These are phyloP conservation scores for Bruguiera hainesii DNA, from an alignment of 441 rosid species.

Conservation along the genomic window DNA sequence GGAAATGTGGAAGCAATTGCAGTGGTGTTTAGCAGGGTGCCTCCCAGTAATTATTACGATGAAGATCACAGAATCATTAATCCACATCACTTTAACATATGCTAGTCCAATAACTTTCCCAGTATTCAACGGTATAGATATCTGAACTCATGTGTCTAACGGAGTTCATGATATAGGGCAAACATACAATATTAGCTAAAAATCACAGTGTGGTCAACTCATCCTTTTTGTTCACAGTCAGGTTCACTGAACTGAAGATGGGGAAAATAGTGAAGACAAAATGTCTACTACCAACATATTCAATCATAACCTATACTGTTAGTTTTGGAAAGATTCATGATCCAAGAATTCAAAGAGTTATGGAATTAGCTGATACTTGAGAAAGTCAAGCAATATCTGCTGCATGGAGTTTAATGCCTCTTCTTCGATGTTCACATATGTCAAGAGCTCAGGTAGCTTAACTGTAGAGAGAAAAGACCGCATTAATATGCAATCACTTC, in stretches of 20 bases:
- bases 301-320: too few relatives aligned
- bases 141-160: not conserved
- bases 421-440: constrained; percentile 85
- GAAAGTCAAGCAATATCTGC: constrained; percentile 80
- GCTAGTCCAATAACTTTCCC: not conserved
- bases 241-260: not conserved
- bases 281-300: too few relatives aligned
- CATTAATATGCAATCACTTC: not conserved
- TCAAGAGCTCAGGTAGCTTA: constrained; percentile 84
- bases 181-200: not conserved
- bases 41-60: too few relatives aligned
- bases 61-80: too few relatives aligned
- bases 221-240: not conserved
- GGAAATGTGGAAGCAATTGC: too few relatives aligned
- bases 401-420: constrained; percentile 76
- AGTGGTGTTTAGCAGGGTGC: too few relatives aligned
- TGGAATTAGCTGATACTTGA: constrained; percentile 53
- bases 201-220: not conserved
- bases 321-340: not conserved
- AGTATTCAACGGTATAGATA: not conserved
- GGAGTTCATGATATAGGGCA: not conserved
- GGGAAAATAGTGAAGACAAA: not conserved
- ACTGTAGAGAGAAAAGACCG: constrained; percentile 43
- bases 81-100: too few relatives aligned
- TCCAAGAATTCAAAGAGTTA: not conserved